Evolutionary conservation across 2,329 filamentous ascomycete genomes (phyloP).

Genomic region (Reticulascus tulasneorum): DNA sequence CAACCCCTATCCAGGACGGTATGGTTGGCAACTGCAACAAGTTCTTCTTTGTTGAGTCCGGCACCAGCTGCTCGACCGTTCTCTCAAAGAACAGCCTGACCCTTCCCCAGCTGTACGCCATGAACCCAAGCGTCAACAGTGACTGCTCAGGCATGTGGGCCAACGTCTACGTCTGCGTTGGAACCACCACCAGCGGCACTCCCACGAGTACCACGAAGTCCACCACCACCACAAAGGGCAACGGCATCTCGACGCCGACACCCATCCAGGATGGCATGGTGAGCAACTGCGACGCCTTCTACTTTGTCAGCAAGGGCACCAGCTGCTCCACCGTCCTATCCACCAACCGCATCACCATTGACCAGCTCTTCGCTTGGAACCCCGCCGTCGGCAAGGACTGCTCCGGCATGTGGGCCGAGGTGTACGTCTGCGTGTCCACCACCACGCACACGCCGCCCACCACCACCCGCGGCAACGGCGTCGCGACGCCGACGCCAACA

Average conservation of each 20-base stretch:
- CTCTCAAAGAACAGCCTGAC: constrained; percentile 16
- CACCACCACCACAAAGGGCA: background rate
- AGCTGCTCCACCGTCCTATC: constrained; percentile 3
- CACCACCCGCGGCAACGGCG: constrained; percentile 14
- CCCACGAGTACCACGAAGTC: constrained; percentile 12
- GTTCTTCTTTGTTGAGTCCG: constrained; percentile 7
- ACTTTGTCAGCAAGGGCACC: constrained; percentile 5
- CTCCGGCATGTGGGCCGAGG: constrained; percentile 6
- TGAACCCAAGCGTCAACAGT: constrained; percentile 11
- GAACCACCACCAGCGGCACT: constrained; percentile 1
- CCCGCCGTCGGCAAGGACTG: constrained; percentile 8
- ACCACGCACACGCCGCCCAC: constrained; percentile 2
- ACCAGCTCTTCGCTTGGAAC: constrained; percentile 22
- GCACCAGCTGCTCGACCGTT: constrained; percentile 14
- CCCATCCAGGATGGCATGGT: constrained; percentile 12
- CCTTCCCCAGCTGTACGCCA: constrained; percentile 17
- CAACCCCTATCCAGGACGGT: constrained; percentile 17
- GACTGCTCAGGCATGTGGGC: constrained; percentile 6
- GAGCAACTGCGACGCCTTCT: constrained; percentile 8
- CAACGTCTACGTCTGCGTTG: constrained; percentile 4
- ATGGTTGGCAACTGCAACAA: constrained; percentile 15
- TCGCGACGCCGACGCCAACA: constrained; percentile 23
- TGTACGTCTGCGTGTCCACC: constrained; percentile 10
- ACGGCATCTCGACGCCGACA: constrained; percentile 3
- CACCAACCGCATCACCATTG: background rate